Conservation (phyloP, 495 filamentous ascomycete species). For the Neurospora sp. region DNA sequence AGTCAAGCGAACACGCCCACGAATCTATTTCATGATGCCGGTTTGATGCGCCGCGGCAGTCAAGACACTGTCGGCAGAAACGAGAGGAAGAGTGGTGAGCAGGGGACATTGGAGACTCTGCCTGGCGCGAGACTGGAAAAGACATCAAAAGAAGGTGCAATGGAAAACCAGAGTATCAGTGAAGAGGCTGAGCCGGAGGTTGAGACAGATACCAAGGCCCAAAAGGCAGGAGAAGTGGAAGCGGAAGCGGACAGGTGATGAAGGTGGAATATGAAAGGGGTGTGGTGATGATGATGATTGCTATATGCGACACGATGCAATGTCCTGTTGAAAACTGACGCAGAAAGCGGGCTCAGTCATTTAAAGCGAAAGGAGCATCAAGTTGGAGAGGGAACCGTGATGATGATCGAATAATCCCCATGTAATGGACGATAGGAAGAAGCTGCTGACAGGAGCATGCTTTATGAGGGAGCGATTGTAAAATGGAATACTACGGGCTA, state of each 20-base stretch:
- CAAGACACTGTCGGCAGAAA: slow-evolving; percentile 23
- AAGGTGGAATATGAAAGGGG: slow-evolving; percentile 5
- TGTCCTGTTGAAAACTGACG: neutral
- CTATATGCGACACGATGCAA: neutral
- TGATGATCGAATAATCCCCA: neutral
- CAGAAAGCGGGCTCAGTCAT: neutral
- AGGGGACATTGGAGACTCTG: slow-evolving; percentile 25
- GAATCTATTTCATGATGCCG: slow-evolving; percentile 26
- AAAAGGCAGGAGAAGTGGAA: slow-evolving; percentile 1
- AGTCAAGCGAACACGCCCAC: slow-evolving; percentile 54
- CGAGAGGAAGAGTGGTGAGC: slow-evolving; percentile 18
- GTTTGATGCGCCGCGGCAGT: slow-evolving; percentile 28
- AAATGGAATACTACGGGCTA: neutral
- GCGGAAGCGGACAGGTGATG: slow-evolving; percentile 7
- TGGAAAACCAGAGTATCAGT: neutral
- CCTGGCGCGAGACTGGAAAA: slow-evolving; percentile 24
- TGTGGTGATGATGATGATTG: neutral
- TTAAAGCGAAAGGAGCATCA: neutral
- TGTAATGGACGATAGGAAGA: neutral
- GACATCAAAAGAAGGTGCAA: neutral
- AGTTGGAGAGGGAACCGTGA: neutral
- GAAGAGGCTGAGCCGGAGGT: neutral
- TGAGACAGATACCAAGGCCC: neutral
- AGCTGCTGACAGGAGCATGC: neutral
- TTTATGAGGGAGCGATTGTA: neutral